Percentiles rank a stretch among this genome's conserved stretches.
Conservation (phyloP, 2,329 filamentous ascomycete genomes). For the Rhynchosporium secalis region DNA sequence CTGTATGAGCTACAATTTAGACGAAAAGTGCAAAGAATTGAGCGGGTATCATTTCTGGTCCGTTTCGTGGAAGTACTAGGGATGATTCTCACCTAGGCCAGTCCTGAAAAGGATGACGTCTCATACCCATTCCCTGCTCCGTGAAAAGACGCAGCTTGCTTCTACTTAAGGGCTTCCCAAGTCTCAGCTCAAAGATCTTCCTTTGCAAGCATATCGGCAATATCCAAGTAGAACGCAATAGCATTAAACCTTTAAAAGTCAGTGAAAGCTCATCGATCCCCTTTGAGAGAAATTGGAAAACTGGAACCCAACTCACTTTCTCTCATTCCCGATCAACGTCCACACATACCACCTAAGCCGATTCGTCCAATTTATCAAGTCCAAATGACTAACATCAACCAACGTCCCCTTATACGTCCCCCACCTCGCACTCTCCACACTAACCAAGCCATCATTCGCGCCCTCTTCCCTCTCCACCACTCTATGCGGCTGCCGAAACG, state of each 20-base stretch:
- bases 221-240: constrained; percentile 65
- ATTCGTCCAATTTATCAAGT: constrained; percentile 70
- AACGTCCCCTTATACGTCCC: constrained; percentile 65
- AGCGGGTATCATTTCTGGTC: too few species aligned
- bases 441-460: constrained; percentile 67
- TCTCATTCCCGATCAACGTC: constrained; percentile 52
- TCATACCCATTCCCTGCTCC: too few species aligned
- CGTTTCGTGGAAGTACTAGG: too few species aligned
- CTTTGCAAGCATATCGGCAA: constrained; percentile 70
- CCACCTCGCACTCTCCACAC: constrained; percentile 61
- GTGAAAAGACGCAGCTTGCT: neutral
- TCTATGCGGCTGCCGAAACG: constrained; percentile 54
- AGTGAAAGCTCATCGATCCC: constrained; percentile 13
- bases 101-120: too few species aligned
- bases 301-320: constrained; percentile 46
- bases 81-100: too few species aligned
- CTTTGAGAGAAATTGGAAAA: neutral
- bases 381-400: constrained; percentile 61
- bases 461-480: constrained; percentile 56
- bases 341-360: constrained; percentile 56
- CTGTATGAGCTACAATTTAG: neutral
- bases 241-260: constrained; percentile 57
- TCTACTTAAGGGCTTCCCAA: neutral
- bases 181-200: constrained; percentile 50
- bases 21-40: too few species aligned